Evolutionary conservation across 2,329 filamentous ascomycete species (phyloP).

Genomic region (Stemphylium vesicarium): DNA sequence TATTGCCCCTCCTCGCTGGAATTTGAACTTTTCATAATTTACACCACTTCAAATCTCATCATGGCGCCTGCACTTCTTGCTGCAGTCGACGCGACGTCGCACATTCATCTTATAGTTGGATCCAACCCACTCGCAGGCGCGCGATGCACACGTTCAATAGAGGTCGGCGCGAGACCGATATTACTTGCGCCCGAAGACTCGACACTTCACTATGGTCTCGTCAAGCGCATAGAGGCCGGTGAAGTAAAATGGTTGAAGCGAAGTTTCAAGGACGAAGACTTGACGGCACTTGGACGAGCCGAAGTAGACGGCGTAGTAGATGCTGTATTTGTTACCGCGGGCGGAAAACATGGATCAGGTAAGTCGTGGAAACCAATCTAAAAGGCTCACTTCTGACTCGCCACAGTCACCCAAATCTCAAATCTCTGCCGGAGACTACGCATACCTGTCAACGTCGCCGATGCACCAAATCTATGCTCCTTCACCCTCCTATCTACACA

Average conservation of each 20-base stretch:
- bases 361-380: slow-evolving; percentile 10
- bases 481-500: slow-evolving; percentile 91
- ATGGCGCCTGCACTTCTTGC: slow-evolving; percentile 70
- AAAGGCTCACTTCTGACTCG: slow-evolving; percentile 14
- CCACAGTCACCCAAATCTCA: slow-evolving; percentile 70
- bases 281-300: slow-evolving; percentile 77
- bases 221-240: slow-evolving; percentile 69
- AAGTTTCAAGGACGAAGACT: slow-evolving; percentile 72
- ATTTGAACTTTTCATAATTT: background rate
- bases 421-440: slow-evolving; percentile 76
- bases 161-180: slow-evolving; percentile 80
- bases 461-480: slow-evolving; percentile 83
- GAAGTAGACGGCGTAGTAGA: slow-evolving; percentile 83
- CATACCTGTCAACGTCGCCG: slow-evolving; percentile 92
- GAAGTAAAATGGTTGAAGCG: slow-evolving; percentile 70
- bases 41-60: slow-evolving; percentile 3
- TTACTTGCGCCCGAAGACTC: slow-evolving; percentile 74
- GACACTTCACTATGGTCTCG: slow-evolving; percentile 65
- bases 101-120: slow-evolving; percentile 85
- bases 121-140: slow-evolving; percentile 86
- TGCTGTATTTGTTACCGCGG: slow-evolving; percentile 83
- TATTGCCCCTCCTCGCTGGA: slow-evolving; percentile 4
- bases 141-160: slow-evolving; percentile 78
- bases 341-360: slow-evolving; percentile 59
- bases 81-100: slow-evolving; percentile 70